phyloP scores from a whole-genome alignment of 192 early-diverging fungal species.

The Coemansia sp. region DNA sequence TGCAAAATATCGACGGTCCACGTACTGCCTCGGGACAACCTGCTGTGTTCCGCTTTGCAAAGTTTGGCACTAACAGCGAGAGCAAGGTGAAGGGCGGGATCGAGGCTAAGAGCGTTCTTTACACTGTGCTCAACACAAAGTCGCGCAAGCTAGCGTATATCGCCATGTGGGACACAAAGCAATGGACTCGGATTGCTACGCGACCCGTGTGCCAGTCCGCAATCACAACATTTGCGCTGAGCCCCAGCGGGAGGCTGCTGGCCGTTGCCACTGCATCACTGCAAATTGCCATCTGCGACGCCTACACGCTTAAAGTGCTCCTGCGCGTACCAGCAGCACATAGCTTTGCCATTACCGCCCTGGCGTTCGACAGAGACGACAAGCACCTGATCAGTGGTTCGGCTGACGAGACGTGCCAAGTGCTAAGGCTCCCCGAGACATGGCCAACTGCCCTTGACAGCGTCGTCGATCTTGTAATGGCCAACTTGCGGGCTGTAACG shows the following conservation, averaged over 20 bases:
- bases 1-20: conserved; percentile 41
- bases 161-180: conserved; percentile 30
- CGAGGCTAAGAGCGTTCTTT: conserved; percentile 20
- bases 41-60: conserved; percentile 41
- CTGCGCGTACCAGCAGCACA: conserved; percentile 69
- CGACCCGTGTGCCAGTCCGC: conserved; percentile 28
- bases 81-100: background rate
- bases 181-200: conserved; percentile 27
- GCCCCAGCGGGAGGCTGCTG: conserved; percentile 66
- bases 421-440: conserved; percentile 56
- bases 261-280: conserved; percentile 74
- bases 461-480: conserved; percentile 5
- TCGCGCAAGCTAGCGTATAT: conserved; percentile 46
- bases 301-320: conserved; percentile 59
- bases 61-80: conserved; percentile 26
- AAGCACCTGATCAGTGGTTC: conserved; percentile 73
- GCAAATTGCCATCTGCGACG: conserved; percentile 64
- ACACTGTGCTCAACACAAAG: conserved; percentile 50
- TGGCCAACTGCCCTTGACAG: conserved; percentile 39
- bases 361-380: conserved; percentile 70
- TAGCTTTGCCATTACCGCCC: conserved; percentile 71
- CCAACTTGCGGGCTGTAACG: conserved; percentile 18
- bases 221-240: conserved; percentile 50
- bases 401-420: conserved; percentile 71
- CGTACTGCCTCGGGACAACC: conserved; percentile 24